Percentiles rank a stretch among this genome's conserved stretches.
Evolutionary conservation across 2,329 filamentous ascomycete genomes (phyloP).

Genomic region (Dactylella cylindrospora): DNA sequence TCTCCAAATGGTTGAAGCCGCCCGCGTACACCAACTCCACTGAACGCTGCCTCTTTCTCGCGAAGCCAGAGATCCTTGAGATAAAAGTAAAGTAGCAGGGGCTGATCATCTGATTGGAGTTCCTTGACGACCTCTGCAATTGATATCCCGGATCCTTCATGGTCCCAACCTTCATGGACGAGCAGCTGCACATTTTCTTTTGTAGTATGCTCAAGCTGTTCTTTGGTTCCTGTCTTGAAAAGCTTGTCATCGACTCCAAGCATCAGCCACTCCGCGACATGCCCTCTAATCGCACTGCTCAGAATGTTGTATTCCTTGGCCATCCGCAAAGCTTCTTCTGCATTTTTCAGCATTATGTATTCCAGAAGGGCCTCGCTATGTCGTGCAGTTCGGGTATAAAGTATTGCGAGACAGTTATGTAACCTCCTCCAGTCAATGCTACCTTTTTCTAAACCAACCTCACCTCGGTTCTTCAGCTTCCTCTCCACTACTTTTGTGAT

Average conservation of each 20-base stretch:
- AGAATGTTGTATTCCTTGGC: constrained; percentile 88
- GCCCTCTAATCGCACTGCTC: constrained; percentile 75
- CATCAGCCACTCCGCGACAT: constrained; percentile 84
- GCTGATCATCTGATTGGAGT: constrained; percentile 66
- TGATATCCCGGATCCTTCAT: constrained; percentile 74
- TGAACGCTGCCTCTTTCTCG: constrained; percentile 63
- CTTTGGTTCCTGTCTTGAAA: constrained; percentile 64
- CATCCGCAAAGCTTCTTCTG: constrained; percentile 80
- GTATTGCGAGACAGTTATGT: constrained; percentile 78
- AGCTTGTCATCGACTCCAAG: constrained; percentile 77
- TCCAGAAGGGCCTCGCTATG: constrained; percentile 81
- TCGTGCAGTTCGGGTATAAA: constrained; percentile 79
- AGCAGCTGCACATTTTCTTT: constrained; percentile 81
- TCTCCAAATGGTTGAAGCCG: constrained; percentile 87
- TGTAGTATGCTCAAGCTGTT: constrained; percentile 76
- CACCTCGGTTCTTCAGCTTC: constrained; percentile 74
- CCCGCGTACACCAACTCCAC: constrained; percentile 51
- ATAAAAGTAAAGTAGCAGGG: constrained; percentile 88
- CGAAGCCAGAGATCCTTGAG: constrained; percentile 82
- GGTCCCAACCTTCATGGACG: constrained; percentile 71
- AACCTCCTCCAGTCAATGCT: constrained; percentile 83
- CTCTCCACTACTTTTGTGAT: constrained; percentile 78
- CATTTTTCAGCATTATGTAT: constrained; percentile 89
- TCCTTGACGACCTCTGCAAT: constrained; percentile 78
- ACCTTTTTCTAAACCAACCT: constrained; percentile 74